Conservation (phyloP, 257 asterid species). For the Orobanche coerulescens region DNA sequence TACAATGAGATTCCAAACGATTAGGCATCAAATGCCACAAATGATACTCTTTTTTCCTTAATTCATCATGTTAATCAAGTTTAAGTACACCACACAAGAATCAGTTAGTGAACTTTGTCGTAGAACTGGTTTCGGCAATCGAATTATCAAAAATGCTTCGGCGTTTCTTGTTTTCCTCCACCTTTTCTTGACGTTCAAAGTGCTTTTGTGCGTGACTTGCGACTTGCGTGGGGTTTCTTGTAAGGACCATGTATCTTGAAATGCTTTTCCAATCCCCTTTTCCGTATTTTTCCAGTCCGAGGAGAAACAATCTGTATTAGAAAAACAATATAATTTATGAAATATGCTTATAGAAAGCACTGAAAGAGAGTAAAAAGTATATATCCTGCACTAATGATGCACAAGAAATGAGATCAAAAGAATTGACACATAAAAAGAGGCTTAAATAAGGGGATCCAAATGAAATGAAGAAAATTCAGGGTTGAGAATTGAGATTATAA, state of each 20-base stretch:
- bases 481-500: too few relatives aligned
- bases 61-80: background rate
- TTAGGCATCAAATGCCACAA: background rate
- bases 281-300: constrained; percentile 42
- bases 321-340: background rate
- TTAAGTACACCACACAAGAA: background rate
- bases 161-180: constrained; percentile 33
- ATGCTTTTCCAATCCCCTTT: constrained; percentile 60
- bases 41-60: background rate
- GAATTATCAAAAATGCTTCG: constrained; percentile 45
- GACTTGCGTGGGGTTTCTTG: constrained; percentile 43
- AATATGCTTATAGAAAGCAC: background rate
- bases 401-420: too few relatives aligned
- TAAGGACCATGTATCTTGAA: constrained; percentile 32
- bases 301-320: constrained; percentile 33
- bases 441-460: too few relatives aligned
- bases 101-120: constrained; percentile 14
- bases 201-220: constrained; percentile 52
- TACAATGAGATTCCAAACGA: background rate
- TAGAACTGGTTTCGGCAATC: constrained; percentile 13
- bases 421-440: background rate
- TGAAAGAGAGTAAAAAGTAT: background rate
- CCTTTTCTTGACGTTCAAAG: constrained; percentile 44
- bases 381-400: background rate
- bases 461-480: too few relatives aligned